These are phyloP conservation scores for Sclerotinia sclerotiorum DNA, from an alignment of 2,329 filamentous ascomycete genomes.

Conservation along the genomic window DNA sequence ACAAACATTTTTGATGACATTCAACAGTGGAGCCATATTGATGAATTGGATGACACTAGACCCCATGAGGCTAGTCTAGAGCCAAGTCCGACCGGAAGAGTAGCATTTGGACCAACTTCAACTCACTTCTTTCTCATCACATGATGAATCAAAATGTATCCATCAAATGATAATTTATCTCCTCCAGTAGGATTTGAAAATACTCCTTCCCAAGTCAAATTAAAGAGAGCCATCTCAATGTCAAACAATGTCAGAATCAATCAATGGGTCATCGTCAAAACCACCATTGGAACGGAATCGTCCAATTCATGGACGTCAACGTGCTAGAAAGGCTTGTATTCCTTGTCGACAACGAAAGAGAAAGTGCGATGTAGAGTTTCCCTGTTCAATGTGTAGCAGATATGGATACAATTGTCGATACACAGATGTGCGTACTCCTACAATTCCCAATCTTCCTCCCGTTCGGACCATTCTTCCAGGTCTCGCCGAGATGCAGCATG, in stretches of 20 bases:
- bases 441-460: neutral
- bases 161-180: neutral
- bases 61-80: neutral
- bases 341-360: slow-evolving; percentile 35
- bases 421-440: slow-evolving; percentile 17
- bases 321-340: slow-evolving; percentile 33
- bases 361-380: slow-evolving; percentile 34
- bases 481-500: neutral
- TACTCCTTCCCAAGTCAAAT: neutral
- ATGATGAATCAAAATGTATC: slow-evolving; percentile 2
- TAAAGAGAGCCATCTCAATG: neutral
- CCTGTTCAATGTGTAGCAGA: slow-evolving; percentile 33
- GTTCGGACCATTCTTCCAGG: slow-evolving; percentile 1
- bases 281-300: neutral
- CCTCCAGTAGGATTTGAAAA: neutral
- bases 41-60: neutral
- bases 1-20: neutral
- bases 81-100: neutral
- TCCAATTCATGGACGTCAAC: slow-evolving; percentile 24
- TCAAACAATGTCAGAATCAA: slow-evolving; percentile 9
- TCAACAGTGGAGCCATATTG: neutral
- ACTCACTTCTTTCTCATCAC: neutral
- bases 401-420: slow-evolving; percentile 35
- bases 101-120: neutral
- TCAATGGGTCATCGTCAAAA: neutral